Evolutionary conservation across 768 basidiomycete species (phyloP).

Genomic region (Rossbeevera mucosa): DNA sequence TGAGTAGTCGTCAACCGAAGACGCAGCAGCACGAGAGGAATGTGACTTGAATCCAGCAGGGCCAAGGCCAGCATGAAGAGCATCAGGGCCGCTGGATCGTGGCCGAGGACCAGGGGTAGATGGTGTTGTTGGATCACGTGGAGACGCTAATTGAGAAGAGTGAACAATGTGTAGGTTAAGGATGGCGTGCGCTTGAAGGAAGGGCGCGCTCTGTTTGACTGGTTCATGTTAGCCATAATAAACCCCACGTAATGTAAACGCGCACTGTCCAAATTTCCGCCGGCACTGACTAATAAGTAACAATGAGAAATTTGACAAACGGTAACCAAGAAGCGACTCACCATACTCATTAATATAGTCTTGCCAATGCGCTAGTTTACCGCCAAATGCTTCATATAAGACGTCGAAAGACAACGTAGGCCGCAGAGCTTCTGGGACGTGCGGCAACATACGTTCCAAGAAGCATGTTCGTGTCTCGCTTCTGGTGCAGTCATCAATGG

Average conservation of each 20-base stretch:
- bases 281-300: slow-evolving; percentile 56
- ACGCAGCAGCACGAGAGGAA: slow-evolving; percentile 21
- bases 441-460: slow-evolving; percentile 57
- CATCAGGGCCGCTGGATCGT: slow-evolving; percentile 39
- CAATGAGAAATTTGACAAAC: slow-evolving; percentile 3
- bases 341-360: slow-evolving; percentile 76
- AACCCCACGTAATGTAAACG: slow-evolving; percentile 2
- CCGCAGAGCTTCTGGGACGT: slow-evolving; percentile 60
- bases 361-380: slow-evolving; percentile 78
- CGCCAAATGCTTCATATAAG: slow-evolving; percentile 77
- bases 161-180: slow-evolving; percentile 87
- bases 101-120: slow-evolving; percentile 32
- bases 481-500: slow-evolving; percentile 76
- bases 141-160: slow-evolving; percentile 56
- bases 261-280: slow-evolving; percentile 69
- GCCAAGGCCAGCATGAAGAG: slow-evolving; percentile 54
- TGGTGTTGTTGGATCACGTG: slow-evolving; percentile 30
- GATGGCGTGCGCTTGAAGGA: slow-evolving; percentile 78
- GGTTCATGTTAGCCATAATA: slow-evolving; percentile 8
- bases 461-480: slow-evolving; percentile 65
- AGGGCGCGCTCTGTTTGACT: slow-evolving; percentile 80
- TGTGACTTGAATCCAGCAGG: slow-evolving; percentile 64
- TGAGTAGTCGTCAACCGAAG: slow-evolving; percentile 42
- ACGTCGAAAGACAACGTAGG: slow-evolving; percentile 60
- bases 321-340: slow-evolving; percentile 21